Conservation (phyloP, 2,329 filamentous ascomycete species). For the Fusarium torulosum region DNA sequence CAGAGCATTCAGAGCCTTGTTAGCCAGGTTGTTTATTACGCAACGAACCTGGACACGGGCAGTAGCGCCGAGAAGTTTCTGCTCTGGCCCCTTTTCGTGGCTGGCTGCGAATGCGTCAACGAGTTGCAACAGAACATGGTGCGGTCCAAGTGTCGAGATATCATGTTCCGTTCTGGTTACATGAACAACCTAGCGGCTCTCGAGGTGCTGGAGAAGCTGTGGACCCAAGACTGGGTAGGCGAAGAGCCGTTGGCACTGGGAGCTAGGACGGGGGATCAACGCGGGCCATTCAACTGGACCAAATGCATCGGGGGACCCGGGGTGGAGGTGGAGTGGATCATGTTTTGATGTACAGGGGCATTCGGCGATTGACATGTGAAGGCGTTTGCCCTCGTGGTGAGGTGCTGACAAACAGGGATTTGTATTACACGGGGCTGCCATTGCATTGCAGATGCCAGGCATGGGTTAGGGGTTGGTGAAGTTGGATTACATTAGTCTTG, state of each 20-base stretch:
- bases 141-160: constrained; percentile 83
- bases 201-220: constrained; percentile 86
- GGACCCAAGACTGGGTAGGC: constrained; percentile 69
- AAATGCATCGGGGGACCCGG: constrained; percentile 68
- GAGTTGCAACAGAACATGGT: constrained; percentile 83
- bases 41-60: constrained; percentile 79
- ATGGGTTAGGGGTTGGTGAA: constrained; percentile 29
- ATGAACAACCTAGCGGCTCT: constrained; percentile 92
- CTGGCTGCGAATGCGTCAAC: constrained; percentile 89
- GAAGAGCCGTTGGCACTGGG: constrained; percentile 53
- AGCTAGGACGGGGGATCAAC: constrained; percentile 53
- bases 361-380: constrained; percentile 38
- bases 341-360: constrained; percentile 62
- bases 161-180: constrained; percentile 90
- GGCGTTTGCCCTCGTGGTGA: constrained; percentile 22
- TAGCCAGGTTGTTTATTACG: constrained; percentile 84
- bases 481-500: constrained; percentile 14
- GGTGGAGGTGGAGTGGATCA: constrained; percentile 74
- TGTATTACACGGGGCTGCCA: constrained; percentile 31
- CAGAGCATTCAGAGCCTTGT: constrained; percentile 87
- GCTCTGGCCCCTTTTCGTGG: constrained; percentile 92
- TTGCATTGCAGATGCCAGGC: constrained; percentile 14
- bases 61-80: constrained; percentile 86
- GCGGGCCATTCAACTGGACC: constrained; percentile 70
- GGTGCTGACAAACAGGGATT: constrained; percentile 27